Conservation (phyloP, 1,284 basidiomycete species). For the Apiotrichum akiyoshidainum region DNA sequence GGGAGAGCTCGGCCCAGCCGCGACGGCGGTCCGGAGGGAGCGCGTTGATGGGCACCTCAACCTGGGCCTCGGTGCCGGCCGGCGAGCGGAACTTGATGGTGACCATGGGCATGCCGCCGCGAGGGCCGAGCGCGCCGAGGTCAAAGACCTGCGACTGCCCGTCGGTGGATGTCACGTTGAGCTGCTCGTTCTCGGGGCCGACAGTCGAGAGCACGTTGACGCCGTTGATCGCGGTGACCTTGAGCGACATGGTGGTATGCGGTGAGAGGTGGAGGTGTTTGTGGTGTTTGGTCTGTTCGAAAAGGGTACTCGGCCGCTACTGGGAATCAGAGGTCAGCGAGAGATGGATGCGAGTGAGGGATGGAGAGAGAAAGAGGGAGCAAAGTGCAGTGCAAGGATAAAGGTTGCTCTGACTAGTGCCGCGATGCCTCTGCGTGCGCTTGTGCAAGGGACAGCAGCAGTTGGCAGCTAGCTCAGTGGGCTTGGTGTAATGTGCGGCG, state of each 20-base stretch:
- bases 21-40: slow-evolving; percentile 9
- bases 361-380: too few relatives aligned
- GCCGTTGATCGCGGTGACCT: not conserved
- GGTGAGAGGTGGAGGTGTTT: not conserved
- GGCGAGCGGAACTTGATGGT: not conserved
- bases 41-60: slow-evolving; percentile 7
- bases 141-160: slow-evolving; percentile 1
- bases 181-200: not conserved
- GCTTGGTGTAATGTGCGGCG: too few relatives aligned
- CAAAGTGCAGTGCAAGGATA: too few relatives aligned
- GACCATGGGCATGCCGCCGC: slow-evolving; percentile 13
- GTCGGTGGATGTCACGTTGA: not conserved
- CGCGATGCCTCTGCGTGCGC: too few relatives aligned
- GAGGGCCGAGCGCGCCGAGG: slow-evolving; percentile 6
- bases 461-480: too few relatives aligned
- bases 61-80: not conserved
- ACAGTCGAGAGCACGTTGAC: not conserved
- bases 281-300: not conserved
- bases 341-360: too few relatives aligned
- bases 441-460: too few relatives aligned
- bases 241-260: slow-evolving; percentile 7
- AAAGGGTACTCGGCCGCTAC: too few relatives aligned
- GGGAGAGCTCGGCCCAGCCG: slow-evolving; percentile 12
- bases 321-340: too few relatives aligned
- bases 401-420: too few relatives aligned